Conservation (phyloP, 495 filamentous ascomycete species). For the Trichoderma erinaceum region DNA sequence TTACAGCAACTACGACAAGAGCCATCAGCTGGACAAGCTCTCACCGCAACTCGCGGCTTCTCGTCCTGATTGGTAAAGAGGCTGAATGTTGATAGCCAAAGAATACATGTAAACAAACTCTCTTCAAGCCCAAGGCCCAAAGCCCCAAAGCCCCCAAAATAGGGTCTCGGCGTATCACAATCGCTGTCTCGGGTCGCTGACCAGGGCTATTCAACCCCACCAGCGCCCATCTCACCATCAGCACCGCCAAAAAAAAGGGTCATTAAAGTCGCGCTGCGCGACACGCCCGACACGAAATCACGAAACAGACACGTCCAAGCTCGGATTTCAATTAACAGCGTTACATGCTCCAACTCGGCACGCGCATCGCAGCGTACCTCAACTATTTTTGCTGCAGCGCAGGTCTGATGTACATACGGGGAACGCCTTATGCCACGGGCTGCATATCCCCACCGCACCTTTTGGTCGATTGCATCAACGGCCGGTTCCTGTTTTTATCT, state of each 20-base stretch:
- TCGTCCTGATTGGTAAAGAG: not conserved
- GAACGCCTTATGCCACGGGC: not conserved
- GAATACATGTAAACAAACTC: not conserved
- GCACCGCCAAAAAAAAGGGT: not conserved
- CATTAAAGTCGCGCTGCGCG: conserved; percentile 8
- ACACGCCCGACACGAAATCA: conserved; percentile 20
- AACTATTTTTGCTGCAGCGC: not conserved
- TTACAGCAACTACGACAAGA: not conserved
- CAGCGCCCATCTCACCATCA: not conserved
- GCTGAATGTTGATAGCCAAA: not conserved
- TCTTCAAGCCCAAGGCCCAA: not conserved
- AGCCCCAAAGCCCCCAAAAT: not conserved
- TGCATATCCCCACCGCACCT: not conserved
- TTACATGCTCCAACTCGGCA: conserved; percentile 29
- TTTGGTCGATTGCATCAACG: not conserved
- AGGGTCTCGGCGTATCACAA: not conserved
- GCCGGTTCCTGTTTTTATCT: too few species aligned
- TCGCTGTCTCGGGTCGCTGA: not conserved
- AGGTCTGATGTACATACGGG: conserved; percentile 13
- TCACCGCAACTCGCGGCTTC: not conserved
- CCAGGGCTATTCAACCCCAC: conserved; percentile 10
- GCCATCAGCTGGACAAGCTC: not conserved
- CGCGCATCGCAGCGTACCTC: not conserved
- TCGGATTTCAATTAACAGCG: conserved; percentile 16
- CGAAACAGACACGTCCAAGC: conserved; percentile 21